Evolutionary conservation across 768 basidiomycete species (phyloP), one percentile per base, ranked within the genome.

Genomic region (Boletales sp.): DNA sequence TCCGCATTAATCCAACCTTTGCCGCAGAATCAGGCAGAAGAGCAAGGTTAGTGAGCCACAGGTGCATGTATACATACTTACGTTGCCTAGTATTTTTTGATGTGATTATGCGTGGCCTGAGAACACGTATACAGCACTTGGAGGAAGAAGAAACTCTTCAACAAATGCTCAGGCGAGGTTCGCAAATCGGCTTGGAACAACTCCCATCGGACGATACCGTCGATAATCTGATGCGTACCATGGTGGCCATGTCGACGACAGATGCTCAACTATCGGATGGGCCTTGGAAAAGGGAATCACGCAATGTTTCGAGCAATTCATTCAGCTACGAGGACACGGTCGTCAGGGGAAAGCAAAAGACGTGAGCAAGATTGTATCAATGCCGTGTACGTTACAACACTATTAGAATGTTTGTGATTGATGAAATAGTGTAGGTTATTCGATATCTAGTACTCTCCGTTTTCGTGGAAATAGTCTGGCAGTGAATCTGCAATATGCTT

Each of bases 381-480:
- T 37, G 24, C 1, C 24, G 6, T 27, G 24, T 27, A 27, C 24
- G 5, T 7, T 27, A 27, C 24, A 27, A 27, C 24, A 27, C 24
- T 5, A 27, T 27, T 27, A 7, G 34, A 34, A 34, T 53, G 14
- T 9, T 21, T 32, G n/a, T 30, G 40, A 15, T 21, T 8, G 15
- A 37, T 37, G 36, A 18, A 10, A 27, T 27, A 34, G 32, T 34
- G 14, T 7, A 13, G 34, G 9, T 44, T 8, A 18, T 17, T 15
- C 5, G 21, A 18, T 27, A 27, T 27, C 64, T 38, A 66, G 47
- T 68, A 61, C 47, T 70, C 66, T n/a, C 65, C 65, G 19, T 50
- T 46, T 69, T 74, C 59, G 53, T 61, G 55, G 59, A 88, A 88
- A 62, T 78, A 85, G 53, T 86, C 83, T 0, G 84, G 76, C 37